phyloP scores from a whole-genome alignment of 2,329 filamentous ascomycete genomes.

The Pseudocercospora eumusae region DNA sequence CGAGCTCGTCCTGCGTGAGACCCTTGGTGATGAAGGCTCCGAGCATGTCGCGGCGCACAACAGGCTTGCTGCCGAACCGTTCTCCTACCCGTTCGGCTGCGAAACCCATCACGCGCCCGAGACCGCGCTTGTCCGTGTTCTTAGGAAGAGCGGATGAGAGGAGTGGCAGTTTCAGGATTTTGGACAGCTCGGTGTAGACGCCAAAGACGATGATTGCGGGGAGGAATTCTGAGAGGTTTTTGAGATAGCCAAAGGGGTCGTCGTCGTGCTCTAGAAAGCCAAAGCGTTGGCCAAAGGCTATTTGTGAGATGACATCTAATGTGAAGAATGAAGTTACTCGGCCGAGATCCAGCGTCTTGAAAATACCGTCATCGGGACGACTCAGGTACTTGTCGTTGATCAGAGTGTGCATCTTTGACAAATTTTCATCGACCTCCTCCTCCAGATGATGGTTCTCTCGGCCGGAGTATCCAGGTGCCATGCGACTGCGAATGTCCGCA shows the following conservation, averaged over 20 bases:
- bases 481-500: slow-evolving; percentile 41
- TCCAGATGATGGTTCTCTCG: slow-evolving; percentile 45
- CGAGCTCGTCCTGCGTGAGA: slow-evolving; percentile 46
- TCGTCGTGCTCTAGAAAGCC: slow-evolving; percentile 53
- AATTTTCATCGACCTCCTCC: slow-evolving; percentile 41
- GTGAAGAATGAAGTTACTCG: slow-evolving; percentile 45
- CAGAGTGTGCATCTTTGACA: slow-evolving; percentile 40
- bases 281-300: slow-evolving; percentile 50
- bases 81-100: slow-evolving; percentile 51
- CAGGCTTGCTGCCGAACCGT: slow-evolving; percentile 48
- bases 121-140: slow-evolving; percentile 50
- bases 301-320: slow-evolving; percentile 45
- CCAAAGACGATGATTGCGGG: slow-evolving; percentile 51
- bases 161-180: slow-evolving; percentile 45
- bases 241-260: slow-evolving; percentile 54
- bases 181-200: slow-evolving; percentile 47
- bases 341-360: slow-evolving; percentile 41
- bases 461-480: slow-evolving; percentile 45
- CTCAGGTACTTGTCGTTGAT: slow-evolving; percentile 41
- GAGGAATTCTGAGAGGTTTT: slow-evolving; percentile 47
- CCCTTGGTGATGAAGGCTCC: slow-evolving; percentile 54
- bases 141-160: slow-evolving; percentile 48
- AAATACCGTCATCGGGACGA: slow-evolving; percentile 34
- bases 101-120: slow-evolving; percentile 46
- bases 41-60: slow-evolving; percentile 56